Percentiles rank a stretch among this genome's conserved stretches.
Evolutionary conservation across 2,329 filamentous ascomycete genomes (phyloP).

Genomic region (Ophiostoma fasciatum): DNA sequence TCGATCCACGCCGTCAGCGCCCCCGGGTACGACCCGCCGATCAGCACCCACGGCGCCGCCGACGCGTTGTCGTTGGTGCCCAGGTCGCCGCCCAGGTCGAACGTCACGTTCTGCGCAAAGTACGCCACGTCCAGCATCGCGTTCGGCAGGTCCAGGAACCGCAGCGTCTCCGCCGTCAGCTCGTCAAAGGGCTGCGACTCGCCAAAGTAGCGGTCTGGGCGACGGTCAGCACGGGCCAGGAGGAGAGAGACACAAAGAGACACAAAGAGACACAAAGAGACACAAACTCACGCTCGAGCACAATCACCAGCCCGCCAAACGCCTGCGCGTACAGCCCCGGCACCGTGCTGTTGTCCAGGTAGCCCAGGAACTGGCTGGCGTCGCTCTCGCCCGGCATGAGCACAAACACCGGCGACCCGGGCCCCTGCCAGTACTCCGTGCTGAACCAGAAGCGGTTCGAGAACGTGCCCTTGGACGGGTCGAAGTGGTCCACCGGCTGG

Average conservation of each 20-base stretch:
- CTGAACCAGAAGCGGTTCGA: slow-evolving; percentile 26
- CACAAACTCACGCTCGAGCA: slow-evolving; percentile 19
- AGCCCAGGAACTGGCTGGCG: slow-evolving; percentile 11
- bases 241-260: not conserved
- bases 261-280: not conserved
- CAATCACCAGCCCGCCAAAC: slow-evolving; percentile 23
- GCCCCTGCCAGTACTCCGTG: slow-evolving; percentile 23
- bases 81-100: slow-evolving; percentile 30
- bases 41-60: slow-evolving; percentile 37
- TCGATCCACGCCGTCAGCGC: slow-evolving; percentile 38
- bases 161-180: slow-evolving; percentile 22
- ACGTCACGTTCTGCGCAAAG: slow-evolving; percentile 26
- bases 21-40: slow-evolving; percentile 39
- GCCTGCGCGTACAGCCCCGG: slow-evolving; percentile 22
- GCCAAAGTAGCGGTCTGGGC: slow-evolving; percentile 24
- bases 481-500: slow-evolving; percentile 26
- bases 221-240: not conserved
- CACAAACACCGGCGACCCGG: slow-evolving; percentile 24
- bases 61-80: slow-evolving; percentile 26
- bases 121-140: slow-evolving; percentile 25
- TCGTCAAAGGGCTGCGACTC: slow-evolving; percentile 21
- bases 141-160: slow-evolving; percentile 25
- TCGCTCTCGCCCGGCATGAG: slow-evolving; percentile 23
- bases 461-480: slow-evolving; percentile 25
- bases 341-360: slow-evolving; percentile 19